These are phyloP conservation scores for Hansenula sp. DNA, from an alignment of 1,139 yeast genomes.

Conservation along the genomic window DNA sequence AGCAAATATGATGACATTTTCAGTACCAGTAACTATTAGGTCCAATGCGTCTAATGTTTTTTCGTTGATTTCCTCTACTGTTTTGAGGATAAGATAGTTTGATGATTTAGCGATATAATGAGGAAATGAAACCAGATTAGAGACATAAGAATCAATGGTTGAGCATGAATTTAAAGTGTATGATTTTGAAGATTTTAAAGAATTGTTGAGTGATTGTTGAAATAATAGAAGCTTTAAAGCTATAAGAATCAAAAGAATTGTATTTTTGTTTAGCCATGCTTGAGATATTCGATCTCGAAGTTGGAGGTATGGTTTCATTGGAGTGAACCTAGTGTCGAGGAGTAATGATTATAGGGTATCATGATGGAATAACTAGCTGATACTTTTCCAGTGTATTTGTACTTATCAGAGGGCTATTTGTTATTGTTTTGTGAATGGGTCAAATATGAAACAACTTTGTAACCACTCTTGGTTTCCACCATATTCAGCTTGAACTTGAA, in stretches of 20 bases:
- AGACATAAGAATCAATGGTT: slow-evolving; percentile 40
- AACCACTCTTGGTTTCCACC: too few species aligned
- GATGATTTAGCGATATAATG: slow-evolving; percentile 50
- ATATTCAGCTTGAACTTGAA: too few species aligned
- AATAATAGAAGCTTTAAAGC: slow-evolving; percentile 48
- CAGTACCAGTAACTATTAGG: slow-evolving; percentile 49
- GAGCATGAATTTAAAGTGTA: slow-evolving; percentile 39
- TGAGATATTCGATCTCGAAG: slow-evolving; percentile 51
- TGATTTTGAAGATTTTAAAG: slow-evolving; percentile 34
- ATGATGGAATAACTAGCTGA: too few species aligned
- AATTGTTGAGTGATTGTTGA: slow-evolving; percentile 34
- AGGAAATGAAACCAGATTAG: slow-evolving; percentile 45
- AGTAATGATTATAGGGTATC: too few species aligned
- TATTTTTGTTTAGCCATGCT: slow-evolving; percentile 52
- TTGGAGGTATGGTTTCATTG: slow-evolving; percentile 29
- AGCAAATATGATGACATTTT: slow-evolving; percentile 57
- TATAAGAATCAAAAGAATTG: slow-evolving; percentile 41
- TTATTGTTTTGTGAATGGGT: background rate
- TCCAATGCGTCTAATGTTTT: slow-evolving; percentile 37
- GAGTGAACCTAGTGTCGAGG: too few species aligned
- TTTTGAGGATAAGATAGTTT: slow-evolving; percentile 42
- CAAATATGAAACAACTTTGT: too few species aligned
- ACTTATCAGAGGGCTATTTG: background rate
- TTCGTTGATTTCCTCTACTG: slow-evolving; percentile 42
- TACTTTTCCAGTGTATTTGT: too few species aligned